Percentiles rank a stretch among this genome's conserved stretches.
Conservation (phyloP, 805 yeast genomes). For the Metschnikowia kunwiensis region DNA sequence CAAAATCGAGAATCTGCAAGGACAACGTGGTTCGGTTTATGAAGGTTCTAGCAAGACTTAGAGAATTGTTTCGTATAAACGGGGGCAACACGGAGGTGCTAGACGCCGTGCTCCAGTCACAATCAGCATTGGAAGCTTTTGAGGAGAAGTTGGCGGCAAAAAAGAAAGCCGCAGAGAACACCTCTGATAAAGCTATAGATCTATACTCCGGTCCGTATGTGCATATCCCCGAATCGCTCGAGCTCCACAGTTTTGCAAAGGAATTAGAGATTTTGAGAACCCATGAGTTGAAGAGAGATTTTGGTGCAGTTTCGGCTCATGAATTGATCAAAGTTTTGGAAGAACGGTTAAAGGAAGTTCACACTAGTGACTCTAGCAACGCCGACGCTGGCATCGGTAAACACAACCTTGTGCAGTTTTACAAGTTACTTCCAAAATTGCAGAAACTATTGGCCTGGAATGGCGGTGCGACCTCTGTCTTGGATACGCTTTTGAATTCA, state of each 20-base stretch:
- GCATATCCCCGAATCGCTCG: conserved; percentile 17
- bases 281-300: conserved; percentile 7
- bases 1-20: conserved; percentile 10
- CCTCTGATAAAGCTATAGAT: background rate
- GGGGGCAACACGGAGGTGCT: conserved; percentile 19
- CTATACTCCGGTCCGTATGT: conserved; percentile 6
- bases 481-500: conserved; percentile 55
- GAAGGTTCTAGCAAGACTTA: conserved; percentile 13
- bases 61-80: conserved; percentile 13
- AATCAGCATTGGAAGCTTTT: conserved; percentile 10
- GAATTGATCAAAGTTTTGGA: conserved; percentile 9
- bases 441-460: conserved; percentile 28
- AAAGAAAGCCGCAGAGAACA: conserved; percentile 7
- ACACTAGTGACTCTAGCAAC: background rate
- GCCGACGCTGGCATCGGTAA: conserved; percentile 1
- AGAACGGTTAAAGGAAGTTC: conserved; percentile 3
- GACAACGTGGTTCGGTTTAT: conserved; percentile 13
- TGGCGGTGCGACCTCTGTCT: conserved; percentile 56
- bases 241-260: conserved; percentile 10
- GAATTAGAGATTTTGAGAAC: conserved; percentile 10
- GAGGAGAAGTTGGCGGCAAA: conserved; percentile 14
- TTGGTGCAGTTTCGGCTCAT: conserved; percentile 3
- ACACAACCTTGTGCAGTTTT: conserved; percentile 6
- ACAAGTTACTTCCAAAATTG: conserved; percentile 8
- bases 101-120: conserved; percentile 18